phyloP scores from a whole-genome alignment of 2,329 filamentous ascomycete genomes.

The Colletotrichum ledebouriae region DNA sequence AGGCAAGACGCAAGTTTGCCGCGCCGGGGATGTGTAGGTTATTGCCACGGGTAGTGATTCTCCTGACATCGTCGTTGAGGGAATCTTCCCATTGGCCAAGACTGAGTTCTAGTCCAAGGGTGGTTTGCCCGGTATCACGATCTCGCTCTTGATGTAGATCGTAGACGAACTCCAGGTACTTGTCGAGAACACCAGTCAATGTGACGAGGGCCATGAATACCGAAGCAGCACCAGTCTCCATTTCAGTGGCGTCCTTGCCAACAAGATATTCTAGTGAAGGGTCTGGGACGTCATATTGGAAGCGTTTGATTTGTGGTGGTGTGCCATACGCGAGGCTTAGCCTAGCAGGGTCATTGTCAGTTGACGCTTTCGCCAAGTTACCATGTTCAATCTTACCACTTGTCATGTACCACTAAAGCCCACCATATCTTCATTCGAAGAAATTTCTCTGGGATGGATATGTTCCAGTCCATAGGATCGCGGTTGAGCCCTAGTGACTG shows the following conservation, averaged over 20 bases:
- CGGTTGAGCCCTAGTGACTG: slow-evolving; percentile 69
- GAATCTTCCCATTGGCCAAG: slow-evolving; percentile 61
- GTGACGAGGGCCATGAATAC: slow-evolving; percentile 41
- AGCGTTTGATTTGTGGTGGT: slow-evolving; percentile 60
- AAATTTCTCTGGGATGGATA: slow-evolving; percentile 63
- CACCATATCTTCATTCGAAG: slow-evolving; percentile 69
- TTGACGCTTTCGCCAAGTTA: not conserved
- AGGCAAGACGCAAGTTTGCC: slow-evolving; percentile 65
- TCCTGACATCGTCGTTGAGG: slow-evolving; percentile 53
- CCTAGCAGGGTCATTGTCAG: slow-evolving; percentile 49
- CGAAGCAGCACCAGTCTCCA: slow-evolving; percentile 26
- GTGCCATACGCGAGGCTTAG: slow-evolving; percentile 66
- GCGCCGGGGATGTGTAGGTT: slow-evolving; percentile 58
- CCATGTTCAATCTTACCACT: slow-evolving; percentile 58
- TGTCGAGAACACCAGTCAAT: slow-evolving; percentile 36
- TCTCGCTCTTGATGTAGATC: slow-evolving; percentile 36
- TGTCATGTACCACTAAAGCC: slow-evolving; percentile 66
- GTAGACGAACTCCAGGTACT: slow-evolving; percentile 44
- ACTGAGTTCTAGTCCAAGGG: slow-evolving; percentile 52
- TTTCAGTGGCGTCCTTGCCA: slow-evolving; percentile 4
- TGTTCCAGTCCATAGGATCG: slow-evolving; percentile 65
- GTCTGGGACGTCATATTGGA: slow-evolving; percentile 63
- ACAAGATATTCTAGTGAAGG: slow-evolving; percentile 54
- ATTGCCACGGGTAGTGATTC: slow-evolving; percentile 58
- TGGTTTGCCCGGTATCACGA: slow-evolving; percentile 35